Percentiles rank a stretch among this genome's conserved stretches.
These are phyloP conservation scores for Aspergillus intermedius DNA, from an alignment of 2,329 filamentous ascomycete species.

Conservation along the genomic window DNA sequence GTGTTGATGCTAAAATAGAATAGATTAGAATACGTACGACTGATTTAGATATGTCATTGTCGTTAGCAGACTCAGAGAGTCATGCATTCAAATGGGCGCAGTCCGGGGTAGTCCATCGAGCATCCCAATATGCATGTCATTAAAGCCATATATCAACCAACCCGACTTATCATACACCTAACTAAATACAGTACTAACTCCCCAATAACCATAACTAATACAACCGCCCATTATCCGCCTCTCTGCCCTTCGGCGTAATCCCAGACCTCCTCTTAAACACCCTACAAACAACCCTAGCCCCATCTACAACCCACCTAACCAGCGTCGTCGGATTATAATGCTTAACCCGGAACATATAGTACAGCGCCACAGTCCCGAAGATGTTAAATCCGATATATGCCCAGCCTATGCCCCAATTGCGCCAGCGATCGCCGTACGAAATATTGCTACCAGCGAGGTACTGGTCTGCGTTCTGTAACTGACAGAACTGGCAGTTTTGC, in stretches of 20 bases:
- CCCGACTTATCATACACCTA: too few species aligned
- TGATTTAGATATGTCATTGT: too few species aligned
- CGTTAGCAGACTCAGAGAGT: too few species aligned
- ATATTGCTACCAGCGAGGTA: slow-evolving; percentile 43
- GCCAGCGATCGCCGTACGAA: slow-evolving; percentile 56
- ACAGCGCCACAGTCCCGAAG: slow-evolving; percentile 49
- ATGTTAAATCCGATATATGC: slow-evolving; percentile 56
- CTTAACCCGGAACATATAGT: slow-evolving; percentile 42
- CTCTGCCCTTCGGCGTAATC: slow-evolving; percentile 21
- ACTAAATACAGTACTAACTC: too few species aligned
- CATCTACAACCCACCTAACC: slow-evolving; percentile 16
- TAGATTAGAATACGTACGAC: too few species aligned
- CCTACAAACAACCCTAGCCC: slow-evolving; percentile 20
- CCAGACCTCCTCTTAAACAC: slow-evolving; percentile 27
- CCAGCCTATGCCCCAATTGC: slow-evolving; percentile 61
- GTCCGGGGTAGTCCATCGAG: too few species aligned
- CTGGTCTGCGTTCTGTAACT: slow-evolving; percentile 32
- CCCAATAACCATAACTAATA: slow-evolving; percentile 3
- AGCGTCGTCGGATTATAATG: slow-evolving; percentile 36
- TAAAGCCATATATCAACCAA: too few species aligned
- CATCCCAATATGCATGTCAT: too few species aligned
- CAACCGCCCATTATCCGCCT: slow-evolving; percentile 26
- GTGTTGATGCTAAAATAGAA: too few species aligned
- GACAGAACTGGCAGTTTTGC: slow-evolving; percentile 47
- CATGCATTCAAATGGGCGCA: too few species aligned